These are phyloP conservation scores for Tolypocladium ophioglossoides DNA, from an alignment of 2,329 filamentous ascomycete species.

Conservation along the genomic window DNA sequence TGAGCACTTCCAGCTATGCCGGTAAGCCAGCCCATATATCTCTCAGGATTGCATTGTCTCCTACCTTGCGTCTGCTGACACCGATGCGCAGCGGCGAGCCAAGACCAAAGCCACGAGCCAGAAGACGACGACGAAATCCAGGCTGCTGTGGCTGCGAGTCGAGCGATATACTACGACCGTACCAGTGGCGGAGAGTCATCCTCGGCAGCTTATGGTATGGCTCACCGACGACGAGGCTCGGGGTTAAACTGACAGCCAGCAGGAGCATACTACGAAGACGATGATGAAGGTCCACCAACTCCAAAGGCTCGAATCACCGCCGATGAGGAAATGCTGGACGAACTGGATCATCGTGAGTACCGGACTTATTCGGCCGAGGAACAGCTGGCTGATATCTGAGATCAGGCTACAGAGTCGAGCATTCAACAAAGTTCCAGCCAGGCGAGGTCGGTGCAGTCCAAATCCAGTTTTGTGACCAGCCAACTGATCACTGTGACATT, in stretches of 20 bases:
- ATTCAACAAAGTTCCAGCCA: conserved; percentile 27
- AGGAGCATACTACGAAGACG: conserved; percentile 13
- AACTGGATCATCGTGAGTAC: conserved; percentile 26
- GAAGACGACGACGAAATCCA: conserved; percentile 9
- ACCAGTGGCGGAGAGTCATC: conserved; percentile 7
- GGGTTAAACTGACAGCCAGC: conserved; percentile 1
- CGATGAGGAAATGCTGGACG: conserved; percentile 8
- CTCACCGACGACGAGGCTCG: neutral
- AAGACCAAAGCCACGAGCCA: conserved; percentile 1
- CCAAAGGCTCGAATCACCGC: conserved; percentile 7
- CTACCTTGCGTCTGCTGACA: neutral
- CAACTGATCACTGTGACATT: neutral
- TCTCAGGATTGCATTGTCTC: neutral
- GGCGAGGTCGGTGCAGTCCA: conserved; percentile 23
- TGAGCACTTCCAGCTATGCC: neutral
- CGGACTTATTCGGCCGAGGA: neutral
- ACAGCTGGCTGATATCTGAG: neutral
- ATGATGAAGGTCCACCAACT: conserved; percentile 14
- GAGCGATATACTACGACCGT: conserved; percentile 7
- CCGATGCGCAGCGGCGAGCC: neutral
- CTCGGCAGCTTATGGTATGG: conserved; percentile 10
- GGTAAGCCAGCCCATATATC: neutral
- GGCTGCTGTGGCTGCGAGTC: conserved; percentile 9
- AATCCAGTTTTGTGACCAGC: neutral
- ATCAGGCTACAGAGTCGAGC: conserved; percentile 28